Evolutionary conservation across 139 green algal genomes (phyloP).

Genomic region (Pleodorina starrii): DNA sequence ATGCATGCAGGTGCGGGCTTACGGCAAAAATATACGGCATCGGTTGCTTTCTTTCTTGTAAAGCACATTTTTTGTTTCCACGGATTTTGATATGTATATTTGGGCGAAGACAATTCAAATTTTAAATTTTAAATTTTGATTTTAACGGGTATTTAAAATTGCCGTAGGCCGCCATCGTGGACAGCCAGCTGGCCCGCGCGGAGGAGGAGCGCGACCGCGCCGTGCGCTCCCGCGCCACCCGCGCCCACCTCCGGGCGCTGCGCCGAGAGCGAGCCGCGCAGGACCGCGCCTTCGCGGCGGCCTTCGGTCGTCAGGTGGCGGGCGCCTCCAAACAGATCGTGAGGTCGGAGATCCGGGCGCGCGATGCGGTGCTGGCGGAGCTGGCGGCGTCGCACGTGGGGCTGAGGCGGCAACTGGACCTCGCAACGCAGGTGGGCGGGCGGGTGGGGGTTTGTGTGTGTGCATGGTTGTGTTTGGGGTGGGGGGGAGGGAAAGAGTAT

Average conservation of each 20-base stretch:
- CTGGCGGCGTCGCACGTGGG: background rate
- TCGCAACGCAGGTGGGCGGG: background rate
- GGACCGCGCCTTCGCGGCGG: constrained; percentile 47
- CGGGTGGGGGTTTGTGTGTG: too few species aligned
- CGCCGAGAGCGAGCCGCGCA: constrained; percentile 2
- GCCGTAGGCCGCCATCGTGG: constrained; percentile 27
- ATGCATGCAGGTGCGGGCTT: constrained; percentile 5
- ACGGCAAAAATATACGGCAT: background rate
- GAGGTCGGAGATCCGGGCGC: background rate
- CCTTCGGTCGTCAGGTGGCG: constrained; percentile 12
- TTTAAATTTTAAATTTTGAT: too few species aligned
- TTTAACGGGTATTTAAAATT: too few species aligned
- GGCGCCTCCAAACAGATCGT: constrained; percentile 29
- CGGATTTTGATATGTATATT: too few species aligned
- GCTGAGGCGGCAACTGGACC: background rate
- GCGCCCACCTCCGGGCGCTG: background rate
- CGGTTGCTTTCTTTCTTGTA: background rate
- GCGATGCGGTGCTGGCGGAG: background rate
- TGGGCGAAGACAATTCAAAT: too few species aligned
- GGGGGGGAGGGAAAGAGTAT: background rate
- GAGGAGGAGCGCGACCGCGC: background rate
- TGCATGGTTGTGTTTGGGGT: background rate
- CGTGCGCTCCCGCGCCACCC: constrained; percentile 9
- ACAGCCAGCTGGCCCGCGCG: background rate
- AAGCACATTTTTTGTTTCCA: too few species aligned